Base-by-base conservation (phyloP, 768 basidiomycete species). In the Hydnomerulius pinastri region DNA sequence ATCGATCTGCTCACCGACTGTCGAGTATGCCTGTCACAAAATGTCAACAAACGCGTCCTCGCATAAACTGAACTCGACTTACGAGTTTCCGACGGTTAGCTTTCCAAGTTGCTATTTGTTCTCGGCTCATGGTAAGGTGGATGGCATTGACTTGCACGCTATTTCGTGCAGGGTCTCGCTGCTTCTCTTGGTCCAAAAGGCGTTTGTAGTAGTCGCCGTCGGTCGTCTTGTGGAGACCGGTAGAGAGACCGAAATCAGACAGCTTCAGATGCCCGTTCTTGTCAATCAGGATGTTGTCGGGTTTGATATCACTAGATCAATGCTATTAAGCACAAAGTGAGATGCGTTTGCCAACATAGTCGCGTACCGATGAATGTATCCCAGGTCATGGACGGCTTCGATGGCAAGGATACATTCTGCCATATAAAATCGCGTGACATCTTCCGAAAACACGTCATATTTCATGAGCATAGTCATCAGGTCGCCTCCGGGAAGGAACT, bases 401-500 rank as follows among this genome's bases (percentile, higher is more conserved):
- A 99, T 97, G 17, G 96, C 96, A 23, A 98, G 79, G 53, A 98
- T 92, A 67, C 94, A 97, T 70, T 99, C 96, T 21, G 96, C 96
- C 84, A 99, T 97, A 71, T 99, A 99, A 73, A 99, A 98, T 51
- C 96, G 86, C 25, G 93, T 95, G 30, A 98, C 96, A 65, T 98
- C 96, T 70, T 98, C 97, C 6, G 92, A 92, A 74, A 98, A 98
- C 7, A 96, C 90, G 69, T 98, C 96, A 71, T 99, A 98, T 71
- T 98, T 98, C 87, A 99, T 99, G 60, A 99, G 76, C 96, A 98
- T 99, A 11, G 97, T 98, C 96, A 99, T 98, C 55, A 99, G 77
- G 68, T 99, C 96, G n/a, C 96, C 96, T 38, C 96, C 96, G 30
- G 83, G 82, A 37, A 85, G 76, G 71, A 87, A 89, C 71, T 89